Base-by-base conservation (phyloP, 1,284 basidiomycete species). In the Leccinum variabile region DNA sequence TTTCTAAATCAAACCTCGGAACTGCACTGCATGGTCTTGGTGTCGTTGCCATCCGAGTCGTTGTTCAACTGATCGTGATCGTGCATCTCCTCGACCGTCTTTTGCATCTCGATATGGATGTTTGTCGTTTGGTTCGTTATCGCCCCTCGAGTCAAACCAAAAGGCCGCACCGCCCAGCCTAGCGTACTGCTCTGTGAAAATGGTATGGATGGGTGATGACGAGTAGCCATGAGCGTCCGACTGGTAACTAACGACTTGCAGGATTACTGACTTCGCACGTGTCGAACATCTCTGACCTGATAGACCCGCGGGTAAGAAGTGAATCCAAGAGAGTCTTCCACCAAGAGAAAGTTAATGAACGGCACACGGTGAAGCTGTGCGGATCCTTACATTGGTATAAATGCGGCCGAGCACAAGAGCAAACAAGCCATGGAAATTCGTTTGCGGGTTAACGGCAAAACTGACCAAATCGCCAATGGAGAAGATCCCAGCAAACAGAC, bases 401-500 rank as follows among this genome's bases (percentile, higher is more conserved):
- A 77, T 70, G 18, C 74, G 70, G 33, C 72, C 73, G 25, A 75
- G 69, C 4, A 71, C 70, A 14, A 76, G 67, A 2, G 72, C 72
- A 22, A 76, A 74, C 65, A 75, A 69, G 7, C 68, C 70, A 54
- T 72, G 74, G 10, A 74, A 57, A 50, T 73, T 67, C 8, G 67
- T 71, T 3, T 56, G 60, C 1, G 70, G 74, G 9, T 64, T 58
- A 50, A 60, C 39, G 18, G 78, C 56, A 68, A 82, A 82, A 10
- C 77, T 75, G 61, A 80, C 74, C 55, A 82, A 64, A 63, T 81
- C 79, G 3, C 73, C 77, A 18, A 81, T 57, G 8, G 81, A 78
- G 63, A 82, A 83, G 9, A 82, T 71, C 0, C 75, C 76, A 3
- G 76, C 77, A 57, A 83, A 82, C 5, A 83, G 65, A 33, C 75